Conservation (phyloP, 768 basidiomycete species). For the Lactarius hengduanensis region DNA sequence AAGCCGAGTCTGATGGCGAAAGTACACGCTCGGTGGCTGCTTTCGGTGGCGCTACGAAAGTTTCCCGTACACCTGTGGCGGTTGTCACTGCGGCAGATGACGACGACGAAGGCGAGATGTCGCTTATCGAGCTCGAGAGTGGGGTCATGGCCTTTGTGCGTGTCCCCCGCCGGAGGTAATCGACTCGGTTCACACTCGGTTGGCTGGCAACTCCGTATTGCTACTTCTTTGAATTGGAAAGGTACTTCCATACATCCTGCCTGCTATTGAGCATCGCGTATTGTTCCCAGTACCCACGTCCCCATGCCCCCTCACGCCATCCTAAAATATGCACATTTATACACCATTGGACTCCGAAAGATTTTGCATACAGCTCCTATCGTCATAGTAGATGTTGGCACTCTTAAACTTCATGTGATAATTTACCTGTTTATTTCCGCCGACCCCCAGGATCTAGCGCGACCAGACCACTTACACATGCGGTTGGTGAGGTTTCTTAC, state of each 20-base stretch:
- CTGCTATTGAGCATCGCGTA: background rate
- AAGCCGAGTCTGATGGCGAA: conserved; percentile 27
- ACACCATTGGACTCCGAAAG: background rate
- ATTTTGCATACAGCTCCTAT: conserved; percentile 16
- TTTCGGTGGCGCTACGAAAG: background rate
- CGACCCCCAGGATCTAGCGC: background rate
- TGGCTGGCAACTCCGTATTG: conserved; percentile 6
- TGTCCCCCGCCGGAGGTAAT: conserved; percentile 20
- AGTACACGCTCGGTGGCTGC: background rate
- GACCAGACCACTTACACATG: background rate
- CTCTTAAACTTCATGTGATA: conserved; percentile 19
- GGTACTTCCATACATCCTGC: conserved; percentile 9
- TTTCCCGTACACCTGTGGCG: background rate
- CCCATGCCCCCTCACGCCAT: background rate
- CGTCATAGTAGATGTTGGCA: conserved; percentile 17
- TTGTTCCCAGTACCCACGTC: background rate
- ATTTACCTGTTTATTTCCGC: conserved; percentile 18
- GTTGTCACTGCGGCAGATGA: conserved; percentile 7
- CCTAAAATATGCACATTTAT: conserved; percentile 15
- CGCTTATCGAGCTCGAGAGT: conserved; percentile 27
- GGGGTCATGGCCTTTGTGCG: conserved; percentile 27
- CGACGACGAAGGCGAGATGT: conserved; percentile 25
- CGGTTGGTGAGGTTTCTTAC: background rate
- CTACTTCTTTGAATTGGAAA: conserved; percentile 4
- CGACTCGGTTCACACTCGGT: background rate